Percentiles rank a stretch among this genome's conserved stretches.
Evolutionary conservation across 2,329 filamentous ascomycete species (phyloP).

Genomic region (Fusarium musae): DNA sequence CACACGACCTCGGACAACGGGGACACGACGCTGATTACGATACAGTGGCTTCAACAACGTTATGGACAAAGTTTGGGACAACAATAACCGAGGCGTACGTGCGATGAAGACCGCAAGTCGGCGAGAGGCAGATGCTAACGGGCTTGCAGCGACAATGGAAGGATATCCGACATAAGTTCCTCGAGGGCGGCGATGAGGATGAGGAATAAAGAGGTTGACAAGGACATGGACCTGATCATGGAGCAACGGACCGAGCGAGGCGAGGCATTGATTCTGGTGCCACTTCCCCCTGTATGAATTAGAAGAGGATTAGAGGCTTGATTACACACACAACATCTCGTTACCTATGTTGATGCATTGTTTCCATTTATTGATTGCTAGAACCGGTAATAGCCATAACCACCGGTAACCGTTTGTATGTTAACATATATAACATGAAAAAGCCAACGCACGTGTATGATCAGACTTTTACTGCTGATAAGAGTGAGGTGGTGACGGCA

Average conservation of each 20-base stretch:
- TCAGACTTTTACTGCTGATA: not conserved
- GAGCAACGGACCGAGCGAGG: slow-evolving; percentile 33
- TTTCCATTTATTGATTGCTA: not conserved
- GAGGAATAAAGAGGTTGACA: slow-evolving; percentile 35
- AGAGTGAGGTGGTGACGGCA: not conserved
- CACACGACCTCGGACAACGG: slow-evolving; percentile 28
- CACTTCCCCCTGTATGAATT: slow-evolving; percentile 51
- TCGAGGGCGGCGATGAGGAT: slow-evolving; percentile 71
- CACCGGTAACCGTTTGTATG: not conserved
- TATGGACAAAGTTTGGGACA: slow-evolving; percentile 91
- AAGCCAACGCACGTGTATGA: not conserved
- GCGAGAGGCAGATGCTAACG: slow-evolving; percentile 42
- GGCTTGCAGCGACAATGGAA: slow-evolving; percentile 92
- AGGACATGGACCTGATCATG: slow-evolving; percentile 20
- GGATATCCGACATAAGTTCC: slow-evolving; percentile 93
- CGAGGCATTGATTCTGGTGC: slow-evolving; percentile 40
- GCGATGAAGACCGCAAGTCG: not conserved
- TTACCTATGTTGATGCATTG: slow-evolving; percentile 23
- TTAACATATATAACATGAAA: not conserved
- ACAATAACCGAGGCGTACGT: slow-evolving; percentile 90
- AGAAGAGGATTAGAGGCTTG: slow-evolving; percentile 46
- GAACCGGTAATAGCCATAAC: not conserved
- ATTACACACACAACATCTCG: slow-evolving; percentile 36
- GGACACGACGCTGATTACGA: slow-evolving; percentile 47
- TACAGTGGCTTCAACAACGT: slow-evolving; percentile 82